Base-by-base conservation (phyloP, 176 grass and related monocot genomes). In the Tillandsia fasciculata region DNA sequence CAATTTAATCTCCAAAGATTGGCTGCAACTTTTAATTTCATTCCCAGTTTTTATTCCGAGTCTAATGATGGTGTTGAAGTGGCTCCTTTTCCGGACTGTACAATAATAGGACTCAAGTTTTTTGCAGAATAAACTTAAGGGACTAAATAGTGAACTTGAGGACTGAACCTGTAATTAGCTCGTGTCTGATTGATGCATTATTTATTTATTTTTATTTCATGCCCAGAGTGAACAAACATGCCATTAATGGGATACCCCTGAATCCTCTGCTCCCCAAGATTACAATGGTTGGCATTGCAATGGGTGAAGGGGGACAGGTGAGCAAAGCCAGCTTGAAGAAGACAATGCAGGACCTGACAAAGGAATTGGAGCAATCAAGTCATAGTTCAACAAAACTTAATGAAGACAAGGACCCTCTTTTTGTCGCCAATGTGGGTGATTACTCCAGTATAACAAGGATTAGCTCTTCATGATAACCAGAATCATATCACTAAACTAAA, bases 361-460 rank as follows among this genome's bases (percentile, higher is more conserved):
- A 88, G 78, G 89, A 99, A 48, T 74, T 93, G 15, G 89, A 93
- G 74, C 84, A 90, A 84, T 74, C 80, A 49, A 64, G 71, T n/a
- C 78, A 90, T 50, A 78, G 79, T 67, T 61, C 74, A 67, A 66
- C 71, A 53, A 83, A 82, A 64, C 68, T 72, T 3, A 50, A 48
- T 7, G 89, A 86, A 14, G 82, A 97, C 29, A 97, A 83, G 80
- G 94, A 97, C 28, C 89, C 94, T 0, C 71, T 96, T 52, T 92
- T 97, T 76, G 82, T 97, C 26, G 94, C 89, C 27, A 99, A 99
- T 3, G 89, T 99, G 23, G 92, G 89, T 27, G 89, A 99, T 71
- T 99, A 93, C 68, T 90, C 89, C 2, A 76, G 80, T 50, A 83
- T 90, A 74, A 85, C 89, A 70, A 87, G 78, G 77, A 65, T 93